phyloP scores from a whole-genome alignment of 148 eudicot genomes.

The Rhododendron simsii region DNA sequence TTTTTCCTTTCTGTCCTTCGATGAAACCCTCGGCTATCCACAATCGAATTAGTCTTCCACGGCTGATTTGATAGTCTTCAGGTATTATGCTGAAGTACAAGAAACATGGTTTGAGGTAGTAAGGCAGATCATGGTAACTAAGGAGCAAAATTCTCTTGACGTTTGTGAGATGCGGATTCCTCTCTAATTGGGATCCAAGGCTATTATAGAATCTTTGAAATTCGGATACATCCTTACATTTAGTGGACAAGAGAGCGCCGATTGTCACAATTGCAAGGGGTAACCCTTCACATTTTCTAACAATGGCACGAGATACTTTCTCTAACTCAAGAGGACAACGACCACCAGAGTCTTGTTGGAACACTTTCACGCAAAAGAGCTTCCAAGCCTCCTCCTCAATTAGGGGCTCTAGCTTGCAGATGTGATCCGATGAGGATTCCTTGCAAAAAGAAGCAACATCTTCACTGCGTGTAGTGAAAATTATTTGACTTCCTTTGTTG shows the following conservation, averaged over 20 bases:
- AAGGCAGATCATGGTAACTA: neutral
- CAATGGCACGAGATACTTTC: neutral
- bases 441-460: neutral
- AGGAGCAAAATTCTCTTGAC: neutral
- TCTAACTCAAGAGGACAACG: neutral
- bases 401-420: neutral
- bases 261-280: conserved; percentile 8
- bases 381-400: neutral
- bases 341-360: neutral
- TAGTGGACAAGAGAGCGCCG: neutral
- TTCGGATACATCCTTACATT: neutral
- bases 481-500: neutral
- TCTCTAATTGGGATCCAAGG: no score
- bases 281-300: neutral
- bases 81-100: neutral
- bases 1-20: neutral
- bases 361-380: neutral
- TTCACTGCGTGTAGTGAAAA: neutral
- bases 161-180: no score
- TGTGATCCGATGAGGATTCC: neutral
- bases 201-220: neutral
- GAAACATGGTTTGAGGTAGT: neutral
- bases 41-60: neutral
- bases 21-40: conserved; percentile 9
- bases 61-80: neutral